Percentiles rank a stretch among this genome's conserved stretches.
Evolutionary conservation across 2,329 filamentous ascomycete species (phyloP).

Genomic region (Alternaria infectoria): DNA sequence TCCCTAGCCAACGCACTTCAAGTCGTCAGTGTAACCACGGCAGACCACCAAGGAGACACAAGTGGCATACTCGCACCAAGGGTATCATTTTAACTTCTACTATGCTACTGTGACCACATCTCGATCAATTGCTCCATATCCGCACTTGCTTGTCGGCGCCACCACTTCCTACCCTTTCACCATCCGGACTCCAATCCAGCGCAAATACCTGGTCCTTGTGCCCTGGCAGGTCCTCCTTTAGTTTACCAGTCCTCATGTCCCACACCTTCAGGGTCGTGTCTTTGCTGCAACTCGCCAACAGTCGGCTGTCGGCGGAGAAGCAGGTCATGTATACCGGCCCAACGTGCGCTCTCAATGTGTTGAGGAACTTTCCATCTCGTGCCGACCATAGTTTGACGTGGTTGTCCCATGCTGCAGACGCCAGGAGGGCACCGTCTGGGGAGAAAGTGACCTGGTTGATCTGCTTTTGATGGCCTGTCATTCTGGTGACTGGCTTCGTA

Average conservation of each 20-base stretch:
- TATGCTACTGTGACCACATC: not conserved
- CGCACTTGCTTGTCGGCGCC: conserved; percentile 84
- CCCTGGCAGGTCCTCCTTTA: conserved; percentile 82
- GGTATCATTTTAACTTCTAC: conserved; percentile 14
- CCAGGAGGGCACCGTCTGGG: conserved; percentile 85
- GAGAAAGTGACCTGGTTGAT: conserved; percentile 97
- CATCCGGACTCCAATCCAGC: conserved; percentile 93
- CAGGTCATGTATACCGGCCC: conserved; percentile 90
- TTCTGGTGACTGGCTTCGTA: conserved; percentile 82
- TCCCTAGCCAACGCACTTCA: not conserved
- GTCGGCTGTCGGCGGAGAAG: conserved; percentile 90
- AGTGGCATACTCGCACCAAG: conserved; percentile 1
- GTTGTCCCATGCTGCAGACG: conserved; percentile 91
- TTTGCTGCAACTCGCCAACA: conserved; percentile 86
- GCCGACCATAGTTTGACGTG: conserved; percentile 92
- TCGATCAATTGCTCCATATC: conserved; percentile 65
- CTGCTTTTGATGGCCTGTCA: conserved; percentile 95
- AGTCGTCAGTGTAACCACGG: not conserved
- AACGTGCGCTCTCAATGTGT: conserved; percentile 86
- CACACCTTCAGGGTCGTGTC: conserved; percentile 95
- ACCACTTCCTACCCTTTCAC: conserved; percentile 85
- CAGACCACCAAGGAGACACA: not conserved
- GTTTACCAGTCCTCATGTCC: conserved; percentile 85
- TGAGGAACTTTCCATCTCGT: conserved; percentile 77
- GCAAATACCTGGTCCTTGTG: conserved; percentile 94